A percentile compares a stretch with the other conserved stretches of the same genome.
phyloP scores from a whole-genome alignment of 768 basidiomycete genomes.

The Symmetrospora coprosmae region DNA sequence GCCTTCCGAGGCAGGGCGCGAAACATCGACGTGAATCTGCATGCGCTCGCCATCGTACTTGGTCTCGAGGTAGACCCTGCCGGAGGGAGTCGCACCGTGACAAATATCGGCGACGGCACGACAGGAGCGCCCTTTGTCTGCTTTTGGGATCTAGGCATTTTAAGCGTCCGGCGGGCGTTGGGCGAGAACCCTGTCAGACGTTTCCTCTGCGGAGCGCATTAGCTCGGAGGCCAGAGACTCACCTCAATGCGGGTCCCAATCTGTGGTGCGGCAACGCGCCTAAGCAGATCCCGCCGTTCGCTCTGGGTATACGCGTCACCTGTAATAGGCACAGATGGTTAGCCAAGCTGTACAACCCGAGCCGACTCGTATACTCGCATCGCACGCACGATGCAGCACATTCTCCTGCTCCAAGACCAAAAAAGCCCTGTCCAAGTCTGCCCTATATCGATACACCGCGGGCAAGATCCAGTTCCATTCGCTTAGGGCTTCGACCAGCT shows the following conservation, averaged over 20 bases:
- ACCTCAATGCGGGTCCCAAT: constrained; percentile 56
- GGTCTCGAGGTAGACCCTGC: constrained; percentile 65
- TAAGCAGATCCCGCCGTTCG: constrained; percentile 34
- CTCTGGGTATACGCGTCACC: background rate
- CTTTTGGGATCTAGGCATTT: constrained; percentile 57
- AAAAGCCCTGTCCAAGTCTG: constrained; percentile 50
- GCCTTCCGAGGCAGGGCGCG: constrained; percentile 34
- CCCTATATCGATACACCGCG: constrained; percentile 45
- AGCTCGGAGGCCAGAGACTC: constrained; percentile 18
- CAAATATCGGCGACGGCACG: constrained; percentile 45
- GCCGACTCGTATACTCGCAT: too few species aligned
- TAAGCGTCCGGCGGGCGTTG: too few species aligned
- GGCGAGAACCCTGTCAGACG: too few species aligned
- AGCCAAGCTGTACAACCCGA: too few species aligned
- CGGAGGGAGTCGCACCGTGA: constrained; percentile 31
- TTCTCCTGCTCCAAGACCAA: too few species aligned
- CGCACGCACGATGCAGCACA: too few species aligned
- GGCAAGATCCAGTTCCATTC: constrained; percentile 57
- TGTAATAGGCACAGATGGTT: too few species aligned
- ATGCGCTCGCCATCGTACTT: constrained; percentile 94
- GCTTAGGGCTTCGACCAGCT: constrained; percentile 52
- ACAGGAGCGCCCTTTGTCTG: constrained; percentile 55
- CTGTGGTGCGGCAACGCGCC: constrained; percentile 37
- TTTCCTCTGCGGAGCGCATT: background rate
- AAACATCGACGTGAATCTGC: constrained; percentile 66